Conservation (phyloP, 169 alveolate genomes). For the Pseudocohnilembus persalinus region DNA sequence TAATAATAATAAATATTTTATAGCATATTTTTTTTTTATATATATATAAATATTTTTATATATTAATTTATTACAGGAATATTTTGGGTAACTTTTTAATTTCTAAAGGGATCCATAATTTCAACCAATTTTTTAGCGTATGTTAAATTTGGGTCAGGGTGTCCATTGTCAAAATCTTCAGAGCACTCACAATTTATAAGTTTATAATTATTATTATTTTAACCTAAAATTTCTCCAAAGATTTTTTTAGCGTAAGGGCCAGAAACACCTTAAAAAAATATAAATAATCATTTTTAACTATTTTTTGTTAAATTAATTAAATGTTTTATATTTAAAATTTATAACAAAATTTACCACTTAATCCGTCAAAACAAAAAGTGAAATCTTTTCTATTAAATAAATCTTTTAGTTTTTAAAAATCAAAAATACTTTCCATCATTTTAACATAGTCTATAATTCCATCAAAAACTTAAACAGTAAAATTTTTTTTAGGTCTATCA, state of each 20-base stretch:
- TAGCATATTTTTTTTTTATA: no score
- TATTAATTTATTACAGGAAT: background rate
- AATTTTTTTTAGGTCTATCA: conserved; percentile 44
- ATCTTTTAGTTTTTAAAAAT: conserved; percentile 80
- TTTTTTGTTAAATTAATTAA: no score
- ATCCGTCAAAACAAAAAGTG: conserved; percentile 87
- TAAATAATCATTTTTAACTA: no score
- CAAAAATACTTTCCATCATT: conserved; percentile 86
- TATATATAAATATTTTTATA: no score
- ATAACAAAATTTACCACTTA: conserved; percentile 73
- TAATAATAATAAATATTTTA: no score
- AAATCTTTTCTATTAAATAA: conserved; percentile 83
- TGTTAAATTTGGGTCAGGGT: conserved; percentile 94
- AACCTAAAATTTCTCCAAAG: conserved; percentile 84
- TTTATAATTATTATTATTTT: conserved; percentile 52
- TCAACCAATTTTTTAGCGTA: conserved; percentile 92
- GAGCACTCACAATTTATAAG: conserved; percentile 67
- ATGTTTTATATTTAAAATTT: no score
- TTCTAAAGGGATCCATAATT: conserved; percentile 67
- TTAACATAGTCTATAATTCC: conserved; percentile 85
- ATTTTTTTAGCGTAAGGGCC: conserved; percentile 92
- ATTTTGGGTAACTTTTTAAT: background rate
- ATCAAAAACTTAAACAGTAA: conserved; percentile 83
- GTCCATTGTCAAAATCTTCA: conserved; percentile 91
- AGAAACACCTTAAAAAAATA: conserved; percentile 55